Percentiles rank a stretch among this genome's conserved stretches.
These are phyloP conservation scores for Trichomonas vaginalis DNA, from an alignment of 208 protist species.

Conservation along the genomic window DNA sequence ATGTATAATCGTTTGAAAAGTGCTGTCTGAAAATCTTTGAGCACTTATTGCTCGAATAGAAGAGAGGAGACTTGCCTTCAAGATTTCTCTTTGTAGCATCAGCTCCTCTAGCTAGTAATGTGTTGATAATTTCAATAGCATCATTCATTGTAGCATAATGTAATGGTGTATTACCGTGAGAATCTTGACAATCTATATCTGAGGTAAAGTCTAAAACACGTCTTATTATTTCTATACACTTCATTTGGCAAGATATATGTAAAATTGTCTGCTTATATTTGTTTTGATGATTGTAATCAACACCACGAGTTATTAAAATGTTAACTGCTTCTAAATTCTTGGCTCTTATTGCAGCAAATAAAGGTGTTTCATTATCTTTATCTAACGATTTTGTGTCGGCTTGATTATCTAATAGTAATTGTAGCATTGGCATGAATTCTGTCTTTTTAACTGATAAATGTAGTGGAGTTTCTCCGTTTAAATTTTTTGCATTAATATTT, in stretches of 20 bases:
- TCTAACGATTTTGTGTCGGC: not conserved
- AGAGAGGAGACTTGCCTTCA: not conserved
- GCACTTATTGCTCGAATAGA: not conserved
- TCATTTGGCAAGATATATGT: not conserved
- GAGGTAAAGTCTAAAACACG: not conserved
- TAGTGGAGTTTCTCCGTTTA: not conserved
- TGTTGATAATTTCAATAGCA: not conserved
- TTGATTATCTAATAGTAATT: not conserved
- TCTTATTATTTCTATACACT: not conserved
- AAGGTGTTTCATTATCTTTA: not conserved
- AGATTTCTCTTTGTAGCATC: not conserved
- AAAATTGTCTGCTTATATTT: not conserved
- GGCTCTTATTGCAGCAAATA: not conserved
- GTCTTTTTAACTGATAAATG: not conserved
- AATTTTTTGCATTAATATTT: not conserved
- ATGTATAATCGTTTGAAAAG: not conserved
- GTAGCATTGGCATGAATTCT: not conserved
- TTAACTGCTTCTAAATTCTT: not conserved
- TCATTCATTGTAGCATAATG: not conserved
- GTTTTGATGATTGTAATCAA: not conserved
- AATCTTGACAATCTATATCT: not conserved
- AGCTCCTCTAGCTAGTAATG: not conserved
- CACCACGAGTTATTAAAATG: not conserved
- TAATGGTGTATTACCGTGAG: not conserved
- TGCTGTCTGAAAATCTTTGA: not conserved